Conservation (phyloP, 1,284 basidiomycete species). For the Tilletia caries region DNA sequence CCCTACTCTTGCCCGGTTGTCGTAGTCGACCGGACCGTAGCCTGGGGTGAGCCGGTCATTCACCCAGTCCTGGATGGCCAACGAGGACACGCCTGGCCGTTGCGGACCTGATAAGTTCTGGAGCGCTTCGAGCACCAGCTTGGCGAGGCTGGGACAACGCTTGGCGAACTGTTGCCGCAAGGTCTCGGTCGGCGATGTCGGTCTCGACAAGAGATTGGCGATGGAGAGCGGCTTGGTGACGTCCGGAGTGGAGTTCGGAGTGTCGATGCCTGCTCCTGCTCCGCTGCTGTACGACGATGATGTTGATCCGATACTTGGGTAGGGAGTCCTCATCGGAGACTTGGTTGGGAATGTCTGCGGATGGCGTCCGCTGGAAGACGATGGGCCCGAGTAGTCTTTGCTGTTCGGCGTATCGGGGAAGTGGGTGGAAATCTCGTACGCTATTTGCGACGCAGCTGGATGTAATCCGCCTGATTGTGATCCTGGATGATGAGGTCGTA, state of each 20-base stretch:
- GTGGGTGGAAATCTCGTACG: neutral
- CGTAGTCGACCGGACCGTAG: neutral
- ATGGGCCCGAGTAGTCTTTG: too few species aligned
- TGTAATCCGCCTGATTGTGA: neutral
- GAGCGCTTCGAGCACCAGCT: neutral
- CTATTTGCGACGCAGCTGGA: neutral
- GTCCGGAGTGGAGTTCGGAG: neutral
- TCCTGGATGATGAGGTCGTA: too few species aligned
- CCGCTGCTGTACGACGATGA: neutral
- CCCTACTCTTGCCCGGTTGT: neutral
- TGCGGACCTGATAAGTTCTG: neutral
- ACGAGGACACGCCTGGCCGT: neutral
- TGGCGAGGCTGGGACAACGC: neutral
- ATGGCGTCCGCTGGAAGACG: too few species aligned
- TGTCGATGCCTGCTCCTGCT: neutral
- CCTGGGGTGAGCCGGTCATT: neutral
- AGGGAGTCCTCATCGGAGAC: neutral
- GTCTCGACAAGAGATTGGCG: neutral
- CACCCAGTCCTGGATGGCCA: neutral
- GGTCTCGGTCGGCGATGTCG: neutral
- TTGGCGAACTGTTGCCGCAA: neutral
- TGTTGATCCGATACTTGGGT: neutral
- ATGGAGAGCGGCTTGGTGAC: neutral
- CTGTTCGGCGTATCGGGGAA: neutral
- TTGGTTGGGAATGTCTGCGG: too few species aligned